Base-by-base conservation (phyloP, 805 yeast species). In the Ogataea dorogensis region DNA sequence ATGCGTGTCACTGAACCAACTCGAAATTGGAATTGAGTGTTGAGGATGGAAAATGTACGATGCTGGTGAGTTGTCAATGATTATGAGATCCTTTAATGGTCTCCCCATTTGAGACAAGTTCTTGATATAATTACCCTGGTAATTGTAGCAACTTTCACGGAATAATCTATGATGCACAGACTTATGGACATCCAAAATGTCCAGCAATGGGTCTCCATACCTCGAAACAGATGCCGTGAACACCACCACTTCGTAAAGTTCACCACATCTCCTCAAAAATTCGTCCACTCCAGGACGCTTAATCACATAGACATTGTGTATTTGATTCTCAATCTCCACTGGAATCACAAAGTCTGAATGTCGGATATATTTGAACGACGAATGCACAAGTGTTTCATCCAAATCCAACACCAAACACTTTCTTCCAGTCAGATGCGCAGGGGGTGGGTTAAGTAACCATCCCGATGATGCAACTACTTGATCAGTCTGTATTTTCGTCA, bases 261-360 rank as follows among this genome's bases (percentile, higher is more conserved):
- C 71, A 17, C 97, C 95, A 31, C 91, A 95, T 46, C 75, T 72
- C 50, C 67, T 68, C 67, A 93, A 68, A 54, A 93, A 93, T 56
- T 86, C 94, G 63, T 93, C 98, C 33, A 94, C 98, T 1, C 98
- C 98, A 1, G 99, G 99, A 53, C 99, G 75, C 58, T 93, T 93
- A 38, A 89, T 88, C 16, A 93, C 98, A 58, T 88, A 93, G 28
- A 93, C 98, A 54, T 86, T 91, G 61, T 93, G 98, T 20, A 81
- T 72, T 58, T 86, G 91, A 51, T 81, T 81, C 53, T 93, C 98
- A 45, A 93, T 91, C 59, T 91, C 98, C 35, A 93, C 98, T 11
- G 98, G 98, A 32, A 93, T 86, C 30, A 94, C 94, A 64, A 93
- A 93, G 64, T 93, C 99, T 1, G 96, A 95, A 28, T 88, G 83